Evolutionary conservation across 73 alveolate genomes (phyloP), one percentile per base, ranked within the genome.

Genomic region (Paramecium biaurelia): DNA sequence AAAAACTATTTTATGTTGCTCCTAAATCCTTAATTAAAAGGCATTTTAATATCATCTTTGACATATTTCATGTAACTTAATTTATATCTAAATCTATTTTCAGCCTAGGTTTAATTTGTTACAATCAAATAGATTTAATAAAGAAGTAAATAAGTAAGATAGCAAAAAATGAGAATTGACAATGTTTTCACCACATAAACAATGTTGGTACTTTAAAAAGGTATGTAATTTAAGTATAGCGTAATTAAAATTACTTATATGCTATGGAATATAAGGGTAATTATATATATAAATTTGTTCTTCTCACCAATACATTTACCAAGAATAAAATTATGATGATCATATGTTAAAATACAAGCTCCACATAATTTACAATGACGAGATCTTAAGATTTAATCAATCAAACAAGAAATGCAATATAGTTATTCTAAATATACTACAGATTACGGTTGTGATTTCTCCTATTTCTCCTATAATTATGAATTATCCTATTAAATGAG

Each of bases 61-160:
- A 37, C 34, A 37, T 72, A 72, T 38, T 72, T 72, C 86, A 72
- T 72, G 45, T 72, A 72, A 72, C n/a, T 32, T 35, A 72, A 72
- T 18, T 37, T 72, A 21, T 72, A 15, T 72, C 67, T 72, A 72
- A 35, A 38, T 72, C 56, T 35, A 37, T 72, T 35, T 72, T 72
- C 86, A 72, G 86, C 56, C n/a, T 28, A 34, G 30, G 86, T 72
- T 72, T 72, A 37, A 38, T 72, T 72, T 72, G 86, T 72, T 3
- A 72, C 38, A 15, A 72, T 72, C 58, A 72, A 72, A 72, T 72
- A 72, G 7, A 14, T 28, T 28, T 30, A 21, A 72, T 35, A 72
- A 6, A 30, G 45, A 7, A 32, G 30, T 72, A 35, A 32, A 15
- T 5, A 72, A 12, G 45, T 28, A 35, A 18, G 18, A 7, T 35